Evolutionary conservation across 768 basidiomycete genomes (phyloP), one percentile per base, ranked within the genome.

Genomic region (Lactarius vividus): DNA sequence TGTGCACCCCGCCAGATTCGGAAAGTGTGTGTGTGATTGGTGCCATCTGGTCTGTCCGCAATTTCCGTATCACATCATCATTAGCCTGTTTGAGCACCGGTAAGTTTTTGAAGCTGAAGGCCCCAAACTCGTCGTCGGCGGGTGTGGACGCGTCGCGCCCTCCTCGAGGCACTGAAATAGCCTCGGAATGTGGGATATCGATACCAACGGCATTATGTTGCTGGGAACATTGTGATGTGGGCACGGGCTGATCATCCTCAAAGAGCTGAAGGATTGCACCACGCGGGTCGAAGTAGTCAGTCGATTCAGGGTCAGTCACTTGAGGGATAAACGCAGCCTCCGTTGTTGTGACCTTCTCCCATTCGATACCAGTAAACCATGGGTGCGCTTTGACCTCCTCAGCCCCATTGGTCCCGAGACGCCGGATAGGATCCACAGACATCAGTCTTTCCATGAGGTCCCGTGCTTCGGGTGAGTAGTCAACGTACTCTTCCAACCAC

Each of bases 211-310:
- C 57, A 13, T 77, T 79, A 59, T 77, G 79, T 64, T 89, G 88
- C 59, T 79, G 69, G 20, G 74, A 74, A 20, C 78, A 75, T 65
- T 82, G 80, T 33, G 79, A 81, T n/a, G 86, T 87, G 75, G 60
- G 85, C 73, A 67, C 69, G 52, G 82, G 80, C 58, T 94, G 93
- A 56, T 96, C 93, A 65, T 98, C 96, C 56, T 94, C 89, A 83
- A 98, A 97, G 40, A 92, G 78, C 73, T 94, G 92, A 35, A 89
- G 86, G 53, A 92, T 86, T 18, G 96, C 96, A 4, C 97, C 97
- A 53, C 97, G 88, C 67, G 95, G 86, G 78, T 99, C 97, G 72
- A 99, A 99, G 78, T 99, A 99, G 75, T 99, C 97, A n/a, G 97
- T 99, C 26, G 94, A 96, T 78, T 98, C 96, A 4, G 96, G 95